Evolutionary conservation across 1,284 basidiomycete species (phyloP).

Genomic region (Trichosporon ovoides): DNA sequence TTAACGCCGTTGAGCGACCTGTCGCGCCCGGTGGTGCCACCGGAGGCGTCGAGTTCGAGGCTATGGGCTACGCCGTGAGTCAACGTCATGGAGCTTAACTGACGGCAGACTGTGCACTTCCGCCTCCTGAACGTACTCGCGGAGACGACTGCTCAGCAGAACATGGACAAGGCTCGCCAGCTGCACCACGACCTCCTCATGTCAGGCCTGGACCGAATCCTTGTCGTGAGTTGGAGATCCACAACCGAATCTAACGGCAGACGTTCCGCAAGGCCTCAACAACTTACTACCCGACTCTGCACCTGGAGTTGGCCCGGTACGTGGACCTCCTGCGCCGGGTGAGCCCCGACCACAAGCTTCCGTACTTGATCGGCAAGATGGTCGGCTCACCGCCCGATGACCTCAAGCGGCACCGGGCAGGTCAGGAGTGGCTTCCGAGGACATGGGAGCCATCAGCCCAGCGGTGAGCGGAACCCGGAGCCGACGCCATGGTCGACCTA

Average conservation of each 20-base stretch:
- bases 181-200: constrained; percentile 80
- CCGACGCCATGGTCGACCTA: not conserved
- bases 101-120: constrained; percentile 71
- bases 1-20: constrained; percentile 77
- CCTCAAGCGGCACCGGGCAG: constrained; percentile 19
- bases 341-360: constrained; percentile 33
- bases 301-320: constrained; percentile 84
- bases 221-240: constrained; percentile 39
- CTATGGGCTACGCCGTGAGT: constrained; percentile 86
- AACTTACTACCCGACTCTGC: constrained; percentile 84
- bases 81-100: not conserved
- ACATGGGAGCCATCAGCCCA: constrained; percentile 8
- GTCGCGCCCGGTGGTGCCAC: constrained; percentile 96
- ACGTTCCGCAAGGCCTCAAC: constrained; percentile 86
- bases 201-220: constrained; percentile 68
- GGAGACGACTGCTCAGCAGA: constrained; percentile 58
- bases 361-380: constrained; percentile 43
- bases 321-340: constrained; percentile 55
- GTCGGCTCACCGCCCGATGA: constrained; percentile 41
- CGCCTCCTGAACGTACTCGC: constrained; percentile 74
- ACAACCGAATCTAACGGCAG: constrained; percentile 49
- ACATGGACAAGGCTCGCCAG: constrained; percentile 60
- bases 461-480: not conserved
- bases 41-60: constrained; percentile 95
- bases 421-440: constrained; percentile 17